Conservation (phyloP, 768 basidiomycete species). For the Russula dissimulans region DNA sequence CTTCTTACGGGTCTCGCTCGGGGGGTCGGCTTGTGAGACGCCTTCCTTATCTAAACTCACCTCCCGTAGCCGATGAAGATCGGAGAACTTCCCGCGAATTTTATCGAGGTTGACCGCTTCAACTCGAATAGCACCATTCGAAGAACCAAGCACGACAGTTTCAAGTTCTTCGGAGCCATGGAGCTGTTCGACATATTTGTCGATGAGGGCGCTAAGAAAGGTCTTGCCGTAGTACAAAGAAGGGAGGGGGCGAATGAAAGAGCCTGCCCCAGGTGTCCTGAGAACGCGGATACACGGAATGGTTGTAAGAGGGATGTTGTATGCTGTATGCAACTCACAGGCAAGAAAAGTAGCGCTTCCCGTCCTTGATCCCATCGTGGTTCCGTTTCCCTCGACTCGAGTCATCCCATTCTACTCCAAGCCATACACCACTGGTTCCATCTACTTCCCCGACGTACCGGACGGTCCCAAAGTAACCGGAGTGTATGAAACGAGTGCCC, state of each 20-base stretch:
- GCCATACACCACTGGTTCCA: slow-evolving; percentile 62
- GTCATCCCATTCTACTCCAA: slow-evolving; percentile 98
- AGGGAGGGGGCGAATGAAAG: slow-evolving; percentile 70
- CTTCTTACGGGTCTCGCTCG: slow-evolving; percentile 42
- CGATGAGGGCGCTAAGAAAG: slow-evolving; percentile 63
- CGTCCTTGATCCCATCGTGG: slow-evolving; percentile 77
- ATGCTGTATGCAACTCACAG: slow-evolving; percentile 37
- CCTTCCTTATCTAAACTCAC: slow-evolving; percentile 67
- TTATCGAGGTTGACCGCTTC: slow-evolving; percentile 80
- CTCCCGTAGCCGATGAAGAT: slow-evolving; percentile 60
- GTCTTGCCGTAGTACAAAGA: slow-evolving; percentile 55
- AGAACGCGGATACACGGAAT: slow-evolving; percentile 1
- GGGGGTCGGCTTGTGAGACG: slow-evolving; percentile 44
- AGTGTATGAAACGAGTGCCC: slow-evolving; percentile 48
- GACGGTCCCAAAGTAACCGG: slow-evolving; percentile 57
- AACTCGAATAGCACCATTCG: slow-evolving; percentile 73
- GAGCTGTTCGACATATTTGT: slow-evolving; percentile 67
- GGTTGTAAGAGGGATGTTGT: neutral
- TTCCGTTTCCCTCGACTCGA: slow-evolving; percentile 79
- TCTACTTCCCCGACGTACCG: slow-evolving; percentile 58
- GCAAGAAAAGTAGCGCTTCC: slow-evolving; percentile 69
- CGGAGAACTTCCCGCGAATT: slow-evolving; percentile 59
- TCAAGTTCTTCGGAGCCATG: slow-evolving; percentile 48
- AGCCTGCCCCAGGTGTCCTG: slow-evolving; percentile 58
- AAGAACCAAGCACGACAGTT: slow-evolving; percentile 68